These are phyloP conservation scores for Alternaria metachromatica DNA, from an alignment of 2,329 filamentous ascomycete genomes.

Conservation along the genomic window DNA sequence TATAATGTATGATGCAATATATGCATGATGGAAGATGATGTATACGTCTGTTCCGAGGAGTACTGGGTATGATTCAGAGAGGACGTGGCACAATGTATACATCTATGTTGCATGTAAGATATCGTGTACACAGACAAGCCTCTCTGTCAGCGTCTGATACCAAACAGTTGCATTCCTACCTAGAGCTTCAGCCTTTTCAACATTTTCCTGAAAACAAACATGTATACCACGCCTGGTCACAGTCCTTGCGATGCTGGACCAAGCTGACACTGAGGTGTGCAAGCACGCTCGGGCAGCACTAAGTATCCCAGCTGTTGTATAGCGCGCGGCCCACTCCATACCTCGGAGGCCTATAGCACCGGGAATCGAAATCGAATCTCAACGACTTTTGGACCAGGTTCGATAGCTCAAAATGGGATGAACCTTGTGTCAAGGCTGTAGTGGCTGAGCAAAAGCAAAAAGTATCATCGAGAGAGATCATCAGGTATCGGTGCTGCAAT, in stretches of 20 bases:
- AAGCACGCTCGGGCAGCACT: background rate
- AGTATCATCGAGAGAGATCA: background rate
- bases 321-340: background rate
- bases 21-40: background rate
- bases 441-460: background rate
- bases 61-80: background rate
- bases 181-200: background rate
- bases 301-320: background rate
- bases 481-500: background rate
- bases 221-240: background rate
- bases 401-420: background rate
- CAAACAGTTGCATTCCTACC: background rate
- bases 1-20: background rate
- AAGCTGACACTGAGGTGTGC: background rate
- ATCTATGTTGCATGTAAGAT: background rate
- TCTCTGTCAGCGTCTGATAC: background rate
- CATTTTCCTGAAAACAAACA: background rate
- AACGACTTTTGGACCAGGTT: background rate
- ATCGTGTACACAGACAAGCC: background rate
- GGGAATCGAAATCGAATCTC: background rate
- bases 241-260: background rate
- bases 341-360: background rate
- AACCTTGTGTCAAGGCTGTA: background rate
- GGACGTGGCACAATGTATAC: background rate
- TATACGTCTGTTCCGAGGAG: background rate